phyloP scores from a whole-genome alignment of 176 grass and related monocot species.

The Poa annua region DNA sequence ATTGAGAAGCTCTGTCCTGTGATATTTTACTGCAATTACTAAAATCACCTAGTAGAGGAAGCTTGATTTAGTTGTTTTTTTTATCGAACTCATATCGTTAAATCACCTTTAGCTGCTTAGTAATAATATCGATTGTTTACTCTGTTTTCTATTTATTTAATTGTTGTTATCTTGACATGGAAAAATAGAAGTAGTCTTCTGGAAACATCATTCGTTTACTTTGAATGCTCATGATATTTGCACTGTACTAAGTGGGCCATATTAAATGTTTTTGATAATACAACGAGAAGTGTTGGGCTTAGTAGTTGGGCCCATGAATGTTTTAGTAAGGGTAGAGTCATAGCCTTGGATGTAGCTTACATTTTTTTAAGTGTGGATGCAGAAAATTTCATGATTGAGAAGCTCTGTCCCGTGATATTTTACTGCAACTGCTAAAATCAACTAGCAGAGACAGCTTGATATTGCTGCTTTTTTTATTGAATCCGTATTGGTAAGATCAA shows the following conservation, averaged over 20 bases:
- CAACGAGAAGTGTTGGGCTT: not conserved
- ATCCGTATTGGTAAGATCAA: not conserved
- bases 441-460: slow-evolving; percentile 1
- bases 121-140: slow-evolving; percentile 15
- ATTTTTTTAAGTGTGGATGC: not conserved
- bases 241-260: not conserved
- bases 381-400: slow-evolving; percentile 6
- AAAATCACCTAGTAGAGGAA: not conserved
- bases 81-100: not conserved
- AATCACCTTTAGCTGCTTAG: not conserved
- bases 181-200: not conserved
- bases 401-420: not conserved
- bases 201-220: slow-evolving; percentile 1
- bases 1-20: not conserved
- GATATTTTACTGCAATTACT: not conserved
- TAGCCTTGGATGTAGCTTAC: not conserved
- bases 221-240: not conserved
- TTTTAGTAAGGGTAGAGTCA: slow-evolving; percentile 14
- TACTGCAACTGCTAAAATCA: not conserved
- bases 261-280: not conserved
- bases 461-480: slow-evolving; percentile 13
- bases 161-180: slow-evolving; percentile 8
- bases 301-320: not conserved
- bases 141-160: slow-evolving; percentile 10
- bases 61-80: slow-evolving; percentile 1